Evolutionary conservation across 169 alveolate species (phyloP), one percentile per base, ranked within the genome.

Genomic region (Plasmodium gaboni): DNA sequence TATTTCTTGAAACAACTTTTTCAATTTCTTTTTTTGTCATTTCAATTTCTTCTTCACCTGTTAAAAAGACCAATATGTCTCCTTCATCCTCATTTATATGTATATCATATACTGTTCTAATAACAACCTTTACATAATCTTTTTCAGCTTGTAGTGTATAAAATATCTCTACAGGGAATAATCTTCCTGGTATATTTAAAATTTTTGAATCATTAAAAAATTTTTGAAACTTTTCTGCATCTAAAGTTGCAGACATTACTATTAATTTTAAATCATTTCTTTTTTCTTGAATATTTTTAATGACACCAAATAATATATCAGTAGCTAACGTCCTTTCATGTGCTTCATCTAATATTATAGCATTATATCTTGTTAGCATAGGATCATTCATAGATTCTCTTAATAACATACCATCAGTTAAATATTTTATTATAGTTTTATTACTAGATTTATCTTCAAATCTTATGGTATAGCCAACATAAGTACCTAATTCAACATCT

Each of bases 361-460:
- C 95, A 50, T 97, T 96, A 93, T 98, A 98, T 85, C 94, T 78
- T 65, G 94, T 94, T 46, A 98, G 95, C 89, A 93, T 53, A n/a
- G 97, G 97, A 76, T 98, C 99, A 51, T 93, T 88, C 95, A 97
- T 97, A 19, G 99, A 98, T 90, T 99, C 99, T 92, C 99, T 94
- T 70, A 99, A 92, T 26, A 99, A 94, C 99, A 98, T 98, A 48
- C 99, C 99, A 94, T 99, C 99, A 42, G 99, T 99, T 92, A 98
- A 89, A 95, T 98, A 99, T 93, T 97, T 97, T 12, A 99, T 93
- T 48, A 95, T 73, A 1, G 99, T 98, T 68, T 95, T 95, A 22
- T 74, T 73, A 60, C 95, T 60, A 46, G 96, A 71, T 61, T 95
- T 94, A 94, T 98, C 99, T 94, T 99, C 99, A 91, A 99, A 99